These are phyloP conservation scores for Suhomyces coccinellae DNA, from an alignment of 1,139 yeast species.

Conservation along the genomic window DNA sequence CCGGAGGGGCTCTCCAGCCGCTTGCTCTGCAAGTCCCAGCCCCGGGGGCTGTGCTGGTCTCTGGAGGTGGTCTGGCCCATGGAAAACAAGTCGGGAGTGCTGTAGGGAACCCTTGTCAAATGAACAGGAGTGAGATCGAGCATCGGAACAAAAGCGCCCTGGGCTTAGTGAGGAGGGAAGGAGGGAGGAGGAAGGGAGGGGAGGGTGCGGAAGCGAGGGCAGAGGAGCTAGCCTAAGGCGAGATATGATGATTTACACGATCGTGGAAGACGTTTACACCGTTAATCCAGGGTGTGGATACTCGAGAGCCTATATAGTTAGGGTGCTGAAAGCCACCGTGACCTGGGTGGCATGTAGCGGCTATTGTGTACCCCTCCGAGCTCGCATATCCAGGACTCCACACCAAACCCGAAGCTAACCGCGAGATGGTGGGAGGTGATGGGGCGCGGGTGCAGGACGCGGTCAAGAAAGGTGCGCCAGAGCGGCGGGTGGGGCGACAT, in stretches of 20 bases:
- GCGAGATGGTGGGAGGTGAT: neutral
- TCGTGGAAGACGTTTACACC: too few relatives aligned
- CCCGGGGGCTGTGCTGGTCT: conserved; percentile 2
- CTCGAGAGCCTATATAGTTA: neutral
- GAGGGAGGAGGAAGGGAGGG: neutral
- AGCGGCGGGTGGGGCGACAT: too few relatives aligned
- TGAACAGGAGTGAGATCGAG: conserved; percentile 4
- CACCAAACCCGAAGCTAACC: conserved; percentile 4
- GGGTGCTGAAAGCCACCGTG: neutral
- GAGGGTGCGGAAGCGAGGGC: neutral
- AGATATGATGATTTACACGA: neutral
- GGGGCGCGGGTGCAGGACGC: neutral
- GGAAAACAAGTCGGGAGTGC: conserved; percentile 11
- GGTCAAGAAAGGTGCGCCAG: too few relatives aligned
- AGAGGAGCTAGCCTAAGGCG: neutral
- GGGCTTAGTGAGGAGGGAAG: neutral
- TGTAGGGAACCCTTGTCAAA: conserved; percentile 5
- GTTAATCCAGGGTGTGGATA: too few relatives aligned
- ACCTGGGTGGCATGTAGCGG: conserved; percentile 1
- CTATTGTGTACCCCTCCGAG: conserved; percentile 13
- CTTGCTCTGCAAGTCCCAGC: conserved; percentile 8
- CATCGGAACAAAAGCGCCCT: conserved; percentile 7
- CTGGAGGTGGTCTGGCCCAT: conserved; percentile 12
- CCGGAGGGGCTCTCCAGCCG: conserved; percentile 3
- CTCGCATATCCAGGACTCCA: conserved; percentile 6